Conservation (phyloP, 2,329 filamentous ascomycete species). For the Cladosporium sp. region DNA sequence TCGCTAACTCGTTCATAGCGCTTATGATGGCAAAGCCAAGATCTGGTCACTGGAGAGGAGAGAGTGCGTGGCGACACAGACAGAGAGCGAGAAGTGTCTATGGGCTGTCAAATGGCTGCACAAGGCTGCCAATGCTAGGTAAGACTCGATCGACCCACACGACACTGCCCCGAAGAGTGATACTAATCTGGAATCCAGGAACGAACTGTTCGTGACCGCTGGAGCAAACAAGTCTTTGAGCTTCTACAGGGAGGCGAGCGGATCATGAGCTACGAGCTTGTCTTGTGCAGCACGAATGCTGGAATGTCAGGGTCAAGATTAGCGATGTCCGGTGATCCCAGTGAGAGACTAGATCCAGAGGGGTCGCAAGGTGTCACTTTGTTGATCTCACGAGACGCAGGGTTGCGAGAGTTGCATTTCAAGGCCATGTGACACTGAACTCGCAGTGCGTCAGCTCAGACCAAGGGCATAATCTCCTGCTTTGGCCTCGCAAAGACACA, state of each 20-base stretch:
- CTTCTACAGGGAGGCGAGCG: slow-evolving; percentile 82
- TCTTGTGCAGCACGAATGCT: no score
- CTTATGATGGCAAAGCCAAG: slow-evolving; percentile 87
- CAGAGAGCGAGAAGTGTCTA: slow-evolving; percentile 74
- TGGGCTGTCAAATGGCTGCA: slow-evolving; percentile 85
- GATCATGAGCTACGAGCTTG: slow-evolving; percentile 42
- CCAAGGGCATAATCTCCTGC: no score
- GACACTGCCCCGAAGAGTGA: no score
- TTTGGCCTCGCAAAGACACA: no score
- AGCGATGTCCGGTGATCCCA: no score
- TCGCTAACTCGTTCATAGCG: background rate
- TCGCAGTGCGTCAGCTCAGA: no score
- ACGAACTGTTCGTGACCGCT: slow-evolving; percentile 71
- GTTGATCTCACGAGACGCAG: no score
- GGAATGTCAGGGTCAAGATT: no score
- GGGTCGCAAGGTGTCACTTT: no score
- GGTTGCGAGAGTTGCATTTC: no score
- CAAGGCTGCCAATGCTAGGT: slow-evolving; percentile 50
- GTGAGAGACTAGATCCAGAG: no score
- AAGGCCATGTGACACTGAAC: no score
- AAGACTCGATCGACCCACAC: background rate
- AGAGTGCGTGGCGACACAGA: slow-evolving; percentile 86
- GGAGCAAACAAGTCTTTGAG: slow-evolving; percentile 72
- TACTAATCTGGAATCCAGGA: slow-evolving; percentile 26
- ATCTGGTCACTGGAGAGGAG: slow-evolving; percentile 88